Conservation (phyloP, 2,329 filamentous ascomycete species). For the Bertia moriformis region DNA sequence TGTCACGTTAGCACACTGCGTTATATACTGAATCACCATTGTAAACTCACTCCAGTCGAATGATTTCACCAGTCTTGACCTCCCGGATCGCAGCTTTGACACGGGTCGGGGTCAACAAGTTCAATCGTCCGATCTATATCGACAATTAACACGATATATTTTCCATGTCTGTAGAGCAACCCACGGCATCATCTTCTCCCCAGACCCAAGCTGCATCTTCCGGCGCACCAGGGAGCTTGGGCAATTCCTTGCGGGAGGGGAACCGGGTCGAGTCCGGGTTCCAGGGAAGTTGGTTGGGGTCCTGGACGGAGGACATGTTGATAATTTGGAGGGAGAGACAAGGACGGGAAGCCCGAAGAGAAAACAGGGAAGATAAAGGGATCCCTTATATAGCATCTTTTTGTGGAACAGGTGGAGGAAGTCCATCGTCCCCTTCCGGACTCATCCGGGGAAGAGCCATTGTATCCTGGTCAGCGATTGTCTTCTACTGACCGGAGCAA, state of each 20-base stretch:
- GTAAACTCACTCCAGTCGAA: conserved; percentile 30
- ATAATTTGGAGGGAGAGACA: too few relatives aligned
- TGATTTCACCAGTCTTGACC: conserved; percentile 37
- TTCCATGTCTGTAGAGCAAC: conserved; percentile 3
- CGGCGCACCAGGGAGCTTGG: conserved; percentile 32
- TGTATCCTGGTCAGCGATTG: too few relatives aligned
- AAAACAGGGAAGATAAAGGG: too few relatives aligned
- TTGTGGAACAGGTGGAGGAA: too few relatives aligned
- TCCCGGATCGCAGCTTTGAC: conserved; percentile 36
- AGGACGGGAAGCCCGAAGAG: too few relatives aligned
- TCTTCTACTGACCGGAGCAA: too few relatives aligned
- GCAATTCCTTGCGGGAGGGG: conserved; percentile 34
- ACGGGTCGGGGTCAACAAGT: conserved; percentile 36
- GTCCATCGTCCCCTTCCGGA: too few relatives aligned
- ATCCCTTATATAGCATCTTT: too few relatives aligned
- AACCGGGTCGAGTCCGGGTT: conserved; percentile 22
- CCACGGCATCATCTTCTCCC: conserved; percentile 37
- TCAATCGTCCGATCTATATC: conserved; percentile 34
- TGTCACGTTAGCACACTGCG: conserved; percentile 8
- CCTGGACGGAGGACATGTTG: too few relatives aligned
- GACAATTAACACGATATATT: too few relatives aligned
- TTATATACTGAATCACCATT: background rate
- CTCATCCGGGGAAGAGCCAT: too few relatives aligned
- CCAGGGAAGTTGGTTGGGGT: background rate
- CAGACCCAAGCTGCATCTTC: conserved; percentile 44